phyloP scores from a whole-genome alignment of 768 basidiomycete species.

The Auricularia heimuer region DNA sequence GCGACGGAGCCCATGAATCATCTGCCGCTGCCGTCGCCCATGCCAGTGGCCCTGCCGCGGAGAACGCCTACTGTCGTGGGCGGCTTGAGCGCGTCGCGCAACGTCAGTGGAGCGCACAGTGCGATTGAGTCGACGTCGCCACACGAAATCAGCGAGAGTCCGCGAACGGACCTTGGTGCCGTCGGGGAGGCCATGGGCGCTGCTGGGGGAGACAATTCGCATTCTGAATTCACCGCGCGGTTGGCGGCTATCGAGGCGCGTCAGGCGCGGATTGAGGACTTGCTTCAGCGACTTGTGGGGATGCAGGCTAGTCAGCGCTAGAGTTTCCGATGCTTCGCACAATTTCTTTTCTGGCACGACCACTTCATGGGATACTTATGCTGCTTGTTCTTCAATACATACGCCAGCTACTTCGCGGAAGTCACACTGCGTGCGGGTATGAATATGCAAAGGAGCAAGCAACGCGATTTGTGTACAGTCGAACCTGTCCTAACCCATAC shows the following conservation, averaged over 20 bases:
- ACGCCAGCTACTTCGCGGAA: too few relatives aligned
- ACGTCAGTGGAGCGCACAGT: background rate
- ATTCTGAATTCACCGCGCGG: conserved; percentile 22
- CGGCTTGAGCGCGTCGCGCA: background rate
- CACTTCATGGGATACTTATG: too few relatives aligned
- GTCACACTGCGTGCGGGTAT: too few relatives aligned
- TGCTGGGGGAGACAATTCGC: conserved; percentile 16
- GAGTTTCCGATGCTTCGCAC: too few relatives aligned
- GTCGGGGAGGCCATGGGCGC: conserved; percentile 10
- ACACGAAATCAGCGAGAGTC: conserved; percentile 7
- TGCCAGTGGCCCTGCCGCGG: background rate
- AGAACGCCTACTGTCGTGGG: background rate
- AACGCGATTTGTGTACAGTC: background rate
- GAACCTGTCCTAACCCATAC: background rate
- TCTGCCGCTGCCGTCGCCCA: background rate
- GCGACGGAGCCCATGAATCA: background rate
- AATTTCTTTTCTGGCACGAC: too few relatives aligned
- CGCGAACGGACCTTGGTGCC: background rate
- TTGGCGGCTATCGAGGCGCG: conserved; percentile 33
- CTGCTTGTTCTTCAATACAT: too few relatives aligned
- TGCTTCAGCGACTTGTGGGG: conserved; percentile 19
- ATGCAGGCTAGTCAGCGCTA: background rate
- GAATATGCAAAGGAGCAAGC: too few relatives aligned
- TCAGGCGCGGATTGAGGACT: conserved; percentile 39
- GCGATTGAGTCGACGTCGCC: conserved; percentile 6